phyloP scores from a whole-genome alignment of 176 grass and related monocot species.

The Carex myosuroides region DNA sequence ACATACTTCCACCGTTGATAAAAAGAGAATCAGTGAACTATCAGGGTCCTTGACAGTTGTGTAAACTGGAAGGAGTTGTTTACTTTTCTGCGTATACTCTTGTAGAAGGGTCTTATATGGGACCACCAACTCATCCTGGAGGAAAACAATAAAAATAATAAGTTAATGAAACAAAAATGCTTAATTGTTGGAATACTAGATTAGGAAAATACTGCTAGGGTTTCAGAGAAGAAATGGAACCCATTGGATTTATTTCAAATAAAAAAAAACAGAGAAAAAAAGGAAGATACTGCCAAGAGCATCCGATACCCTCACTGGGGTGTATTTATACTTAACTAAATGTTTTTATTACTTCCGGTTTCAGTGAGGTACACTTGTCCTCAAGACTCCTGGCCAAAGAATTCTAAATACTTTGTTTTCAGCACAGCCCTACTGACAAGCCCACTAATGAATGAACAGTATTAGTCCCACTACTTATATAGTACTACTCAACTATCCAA shows the following conservation, averaged over 20 bases:
- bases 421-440: neutral
- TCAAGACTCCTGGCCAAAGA: neutral
- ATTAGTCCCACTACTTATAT: neutral
- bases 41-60: slow-evolving; percentile 27
- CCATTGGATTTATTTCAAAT: neutral
- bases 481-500: no score
- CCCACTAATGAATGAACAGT: neutral
- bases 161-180: slow-evolving; percentile 24
- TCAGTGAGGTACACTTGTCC: no score
- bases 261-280: neutral
- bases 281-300: neutral
- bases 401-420: neutral
- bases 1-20: slow-evolving; percentile 47
- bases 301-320: neutral
- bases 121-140: slow-evolving; percentile 28
- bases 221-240: neutral
- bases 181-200: neutral
- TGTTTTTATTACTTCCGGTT: neutral
- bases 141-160: slow-evolving; percentile 21
- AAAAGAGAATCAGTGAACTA: slow-evolving; percentile 19
- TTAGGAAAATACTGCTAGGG: neutral
- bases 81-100: slow-evolving; percentile 53
- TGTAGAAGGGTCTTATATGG: slow-evolving; percentile 55
- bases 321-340: neutral
- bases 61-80: slow-evolving; percentile 43